phyloP scores from a whole-genome alignment of 2,329 filamentous ascomycete species.

The Onygenales sp. region DNA sequence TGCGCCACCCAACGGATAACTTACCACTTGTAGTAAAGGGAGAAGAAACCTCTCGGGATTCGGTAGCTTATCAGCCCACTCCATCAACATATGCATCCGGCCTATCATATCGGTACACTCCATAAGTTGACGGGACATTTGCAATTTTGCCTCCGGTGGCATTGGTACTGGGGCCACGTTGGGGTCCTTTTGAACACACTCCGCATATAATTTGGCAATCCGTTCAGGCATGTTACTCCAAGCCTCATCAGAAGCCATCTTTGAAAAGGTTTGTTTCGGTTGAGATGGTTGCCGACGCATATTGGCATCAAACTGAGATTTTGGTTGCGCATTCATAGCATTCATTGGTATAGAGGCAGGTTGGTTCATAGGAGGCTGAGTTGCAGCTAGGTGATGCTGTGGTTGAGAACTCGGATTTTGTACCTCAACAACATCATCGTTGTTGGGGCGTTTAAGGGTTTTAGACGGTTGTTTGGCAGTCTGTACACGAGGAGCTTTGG shows the following conservation, averaged over 20 bases:
- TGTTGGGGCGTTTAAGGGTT: slow-evolving; percentile 32
- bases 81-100: slow-evolving; percentile 34
- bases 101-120: slow-evolving; percentile 33
- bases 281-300: slow-evolving; percentile 26
- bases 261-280: slow-evolving; percentile 21
- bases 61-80: slow-evolving; percentile 28
- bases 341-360: slow-evolving; percentile 15
- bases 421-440: slow-evolving; percentile 38
- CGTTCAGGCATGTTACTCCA: slow-evolving; percentile 31
- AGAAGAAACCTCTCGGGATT: slow-evolving; percentile 31
- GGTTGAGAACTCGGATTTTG: slow-evolving; percentile 28
- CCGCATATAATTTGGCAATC: slow-evolving; percentile 30
- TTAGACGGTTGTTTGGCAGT: slow-evolving; percentile 25
- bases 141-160: slow-evolving; percentile 28
- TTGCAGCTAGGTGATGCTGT: slow-evolving; percentile 11
- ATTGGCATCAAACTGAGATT: slow-evolving; percentile 26
- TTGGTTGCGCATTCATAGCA: slow-evolving; percentile 33
- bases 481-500: slow-evolving; percentile 19
- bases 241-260: slow-evolving; percentile 27
- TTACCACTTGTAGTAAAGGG: slow-evolving; percentile 30
- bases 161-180: slow-evolving; percentile 24
- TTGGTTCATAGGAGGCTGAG: slow-evolving; percentile 15
- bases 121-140: slow-evolving; percentile 31
- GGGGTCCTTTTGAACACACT: slow-evolving; percentile 24
- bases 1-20: slow-evolving; percentile 3